Percentiles rank a stretch among this genome's conserved stretches.
Conservation (phyloP, 192 early-diverging fungal genomes). For the Diversispora epigaea region DNA sequence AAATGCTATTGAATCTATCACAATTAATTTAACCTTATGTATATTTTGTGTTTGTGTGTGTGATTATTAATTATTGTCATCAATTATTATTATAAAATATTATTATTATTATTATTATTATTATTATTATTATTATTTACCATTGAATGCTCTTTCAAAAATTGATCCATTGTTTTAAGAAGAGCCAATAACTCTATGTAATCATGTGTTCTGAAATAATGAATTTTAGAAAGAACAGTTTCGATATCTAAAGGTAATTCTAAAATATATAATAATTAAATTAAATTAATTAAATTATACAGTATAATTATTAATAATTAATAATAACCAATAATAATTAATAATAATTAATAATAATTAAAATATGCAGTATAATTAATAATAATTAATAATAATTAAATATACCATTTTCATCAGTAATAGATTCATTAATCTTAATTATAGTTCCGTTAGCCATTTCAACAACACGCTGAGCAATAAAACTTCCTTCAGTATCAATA, state of each 20-base stretch:
- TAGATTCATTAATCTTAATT: neutral
- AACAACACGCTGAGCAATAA: slow-evolving; percentile 18
- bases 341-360: no score
- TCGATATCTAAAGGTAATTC: slow-evolving; percentile 8
- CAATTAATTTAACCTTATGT: slow-evolving; percentile 26
- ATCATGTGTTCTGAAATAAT: slow-evolving; percentile 24
- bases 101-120: no score
- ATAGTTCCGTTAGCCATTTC: slow-evolving; percentile 21
- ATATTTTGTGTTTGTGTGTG: neutral
- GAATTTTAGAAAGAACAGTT: slow-evolving; percentile 18
- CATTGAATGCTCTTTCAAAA: slow-evolving; percentile 23
- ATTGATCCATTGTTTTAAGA: slow-evolving; percentile 24
- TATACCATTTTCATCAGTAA: neutral
- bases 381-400: neutral
- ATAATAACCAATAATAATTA: no score
- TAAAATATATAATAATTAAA: neutral
- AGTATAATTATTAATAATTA: no score
- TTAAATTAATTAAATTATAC: neutral
- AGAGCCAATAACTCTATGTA: slow-evolving; percentile 20
- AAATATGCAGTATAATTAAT: no score
- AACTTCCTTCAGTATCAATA: slow-evolving; percentile 34
- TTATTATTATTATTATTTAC: neutral
- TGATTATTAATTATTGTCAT: no score
- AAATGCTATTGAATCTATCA: slow-evolving; percentile 33
- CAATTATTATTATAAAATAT: no score